phyloP scores from a whole-genome alignment of 2,329 filamentous ascomycete genomes.

The Xylariaceae sp. region DNA sequence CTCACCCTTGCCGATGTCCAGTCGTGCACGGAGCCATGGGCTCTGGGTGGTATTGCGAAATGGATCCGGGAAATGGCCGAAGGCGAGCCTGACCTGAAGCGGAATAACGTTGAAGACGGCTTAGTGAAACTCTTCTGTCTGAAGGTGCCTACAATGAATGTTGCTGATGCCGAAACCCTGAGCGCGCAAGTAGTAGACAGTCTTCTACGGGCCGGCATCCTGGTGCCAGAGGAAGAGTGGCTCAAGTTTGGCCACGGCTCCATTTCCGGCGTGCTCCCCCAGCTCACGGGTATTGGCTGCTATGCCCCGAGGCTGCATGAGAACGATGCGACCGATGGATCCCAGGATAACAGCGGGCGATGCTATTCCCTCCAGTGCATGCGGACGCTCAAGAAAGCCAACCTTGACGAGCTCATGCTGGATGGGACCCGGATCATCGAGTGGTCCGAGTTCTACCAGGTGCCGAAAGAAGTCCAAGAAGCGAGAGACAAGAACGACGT shows the following conservation, averaged over 20 bases:
- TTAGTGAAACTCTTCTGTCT: constrained; percentile 84
- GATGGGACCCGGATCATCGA: constrained; percentile 68
- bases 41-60: constrained; percentile 74
- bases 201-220: constrained; percentile 72
- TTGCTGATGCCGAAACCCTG: constrained; percentile 87
- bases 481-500: constrained; percentile 77
- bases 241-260: constrained; percentile 79
- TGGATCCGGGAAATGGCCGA: constrained; percentile 91
- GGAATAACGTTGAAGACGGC: constrained; percentile 79
- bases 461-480: constrained; percentile 72
- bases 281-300: constrained; percentile 85
- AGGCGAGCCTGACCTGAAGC: constrained; percentile 80
- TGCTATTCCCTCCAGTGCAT: constrained; percentile 96
- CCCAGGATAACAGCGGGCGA: constrained; percentile 57
- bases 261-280: constrained; percentile 87
- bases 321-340: constrained; percentile 35
- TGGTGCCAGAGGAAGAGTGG: constrained; percentile 93
- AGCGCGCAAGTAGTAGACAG: constrained; percentile 70
- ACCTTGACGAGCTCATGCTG: constrained; percentile 67
- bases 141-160: constrained; percentile 98
- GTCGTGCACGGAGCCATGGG: constrained; percentile 86
- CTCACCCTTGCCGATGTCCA: constrained; percentile 75
- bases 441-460: constrained; percentile 83
- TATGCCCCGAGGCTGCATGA: constrained; percentile 83
- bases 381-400: constrained; percentile 89